Percentiles rank a stretch among this genome's conserved stretches.
phyloP scores from a whole-genome alignment of 768 basidiomycete genomes.

The Fomitopsis pulvina region DNA sequence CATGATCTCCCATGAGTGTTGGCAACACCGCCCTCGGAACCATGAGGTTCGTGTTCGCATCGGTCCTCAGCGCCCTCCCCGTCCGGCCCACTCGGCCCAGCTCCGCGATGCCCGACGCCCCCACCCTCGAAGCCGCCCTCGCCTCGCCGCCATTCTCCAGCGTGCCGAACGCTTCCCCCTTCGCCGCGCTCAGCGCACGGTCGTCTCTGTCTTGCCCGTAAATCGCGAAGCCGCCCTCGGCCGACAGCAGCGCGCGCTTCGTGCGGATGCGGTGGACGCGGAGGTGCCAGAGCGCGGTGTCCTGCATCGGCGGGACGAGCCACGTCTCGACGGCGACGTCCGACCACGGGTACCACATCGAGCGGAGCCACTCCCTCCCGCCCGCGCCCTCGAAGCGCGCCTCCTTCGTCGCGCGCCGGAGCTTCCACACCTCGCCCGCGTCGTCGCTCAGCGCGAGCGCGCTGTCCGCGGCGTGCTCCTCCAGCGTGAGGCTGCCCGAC shows the following conservation, averaged over 20 bases:
- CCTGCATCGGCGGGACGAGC: constrained; percentile 56
- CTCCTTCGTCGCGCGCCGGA: constrained; percentile 55
- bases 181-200: constrained; percentile 45
- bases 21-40: constrained; percentile 63
- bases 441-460: constrained; percentile 68
- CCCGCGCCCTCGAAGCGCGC: constrained; percentile 49
- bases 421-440: constrained; percentile 66
- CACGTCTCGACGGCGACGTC: constrained; percentile 71
- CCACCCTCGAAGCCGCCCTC: constrained; percentile 51
- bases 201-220: constrained; percentile 61
- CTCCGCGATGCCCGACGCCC: constrained; percentile 57
- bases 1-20: constrained; percentile 47
- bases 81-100: constrained; percentile 28
- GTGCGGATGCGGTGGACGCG: constrained; percentile 58
- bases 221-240: constrained; percentile 68
- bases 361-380: constrained; percentile 44
- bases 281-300: constrained; percentile 60
- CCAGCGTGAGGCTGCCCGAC: constrained; percentile 51
- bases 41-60: constrained; percentile 70
- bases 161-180: constrained; percentile 38
- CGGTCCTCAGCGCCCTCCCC: constrained; percentile 50
- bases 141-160: constrained; percentile 40
- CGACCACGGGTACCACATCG: constrained; percentile 71
- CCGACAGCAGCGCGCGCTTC: constrained; percentile 43
- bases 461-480: constrained; percentile 66